Evolutionary conservation across 345 rosid genomes (phyloP).

Genomic region (Populus ilicifolia): DNA sequence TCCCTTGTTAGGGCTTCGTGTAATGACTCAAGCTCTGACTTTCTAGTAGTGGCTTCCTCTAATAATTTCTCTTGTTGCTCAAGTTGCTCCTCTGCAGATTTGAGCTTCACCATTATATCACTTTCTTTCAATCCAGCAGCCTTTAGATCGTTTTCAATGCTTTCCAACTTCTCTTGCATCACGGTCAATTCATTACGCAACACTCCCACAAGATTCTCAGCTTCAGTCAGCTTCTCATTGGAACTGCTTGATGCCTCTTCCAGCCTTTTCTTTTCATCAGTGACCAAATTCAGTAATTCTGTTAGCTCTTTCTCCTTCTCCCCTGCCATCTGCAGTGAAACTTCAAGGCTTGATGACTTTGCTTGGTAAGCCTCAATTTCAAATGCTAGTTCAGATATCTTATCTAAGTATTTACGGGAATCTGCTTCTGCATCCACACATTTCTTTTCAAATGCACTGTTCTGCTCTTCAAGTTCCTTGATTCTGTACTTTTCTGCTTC

Average conservation of each 20-base stretch:
- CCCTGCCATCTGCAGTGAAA: conserved; percentile 51
- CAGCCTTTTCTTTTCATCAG: conserved; percentile 62
- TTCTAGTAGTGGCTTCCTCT: conserved; percentile 51
- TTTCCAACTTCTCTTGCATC: conserved; percentile 59
- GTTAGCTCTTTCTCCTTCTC: conserved; percentile 63
- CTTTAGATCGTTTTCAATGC: conserved; percentile 59
- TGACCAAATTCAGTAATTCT: conserved; percentile 46
- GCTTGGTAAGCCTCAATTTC: conserved; percentile 71
- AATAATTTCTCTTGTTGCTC: conserved; percentile 49
- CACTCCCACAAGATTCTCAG: conserved; percentile 61
- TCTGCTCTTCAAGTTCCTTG: conserved; percentile 88
- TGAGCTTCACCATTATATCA: conserved; percentile 66
- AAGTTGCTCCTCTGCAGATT: conserved; percentile 66
- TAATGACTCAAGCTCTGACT: conserved; percentile 58
- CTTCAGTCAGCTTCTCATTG: conserved; percentile 54
- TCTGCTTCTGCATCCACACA: conserved; percentile 59
- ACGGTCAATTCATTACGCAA: conserved; percentile 61
- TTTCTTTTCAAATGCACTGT: conserved; percentile 62
- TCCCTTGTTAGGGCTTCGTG: conserved; percentile 58
- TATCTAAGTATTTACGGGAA: conserved; percentile 43
- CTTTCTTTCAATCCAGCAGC: conserved; percentile 61
- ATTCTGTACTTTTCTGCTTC: conserved; percentile 86
- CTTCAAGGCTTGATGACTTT: conserved; percentile 67
- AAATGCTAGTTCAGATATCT: conserved; percentile 58
- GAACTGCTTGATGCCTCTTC: conserved; percentile 53